Base-by-base conservation (phyloP, 352 stramenopile species). In the Phytophthora nicotianae region DNA sequence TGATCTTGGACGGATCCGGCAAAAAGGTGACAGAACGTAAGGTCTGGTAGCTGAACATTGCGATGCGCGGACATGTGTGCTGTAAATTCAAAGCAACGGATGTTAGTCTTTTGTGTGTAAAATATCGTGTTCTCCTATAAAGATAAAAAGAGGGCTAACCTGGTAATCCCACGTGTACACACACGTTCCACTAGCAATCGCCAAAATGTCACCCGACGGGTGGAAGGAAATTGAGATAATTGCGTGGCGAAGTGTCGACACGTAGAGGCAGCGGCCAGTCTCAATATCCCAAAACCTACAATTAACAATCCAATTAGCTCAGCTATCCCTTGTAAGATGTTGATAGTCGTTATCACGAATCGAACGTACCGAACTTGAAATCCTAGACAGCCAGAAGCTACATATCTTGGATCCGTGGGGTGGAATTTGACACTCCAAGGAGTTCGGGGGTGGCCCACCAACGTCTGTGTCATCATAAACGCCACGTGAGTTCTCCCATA, bases 401-500 rank as follows among this genome's bases (percentile, higher is more conserved):
- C 80, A 65, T 99, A 96, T 17, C 90, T 80, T 13, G 89, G 81
- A 62, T 99, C 79, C 11, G 74, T 95, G 4, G 97, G 97, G 70
- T 99, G 97, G 65, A 98, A 99, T 71, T 99, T 99, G 57, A 99
- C 97, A 42, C 97, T 99, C 97, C 97, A 99, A 1, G 97, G 87
- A 24, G 89, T 96, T 45, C 87, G 84, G 8, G 84, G 87, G 37
- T 96, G 89, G 8, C 87, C 86, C 2, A 93, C 86, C 14, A 96
- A 70, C 5, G 87, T 93, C 85, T 96, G 63, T n/a, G 68, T 13
- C 10, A 21, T 38, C 26, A 37, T 7, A 29, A 13, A 23, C 2
- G 23, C 19, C 14, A 10, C 45, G 45, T 50, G 23, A 35, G 11
- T 35, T 27, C 19, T 32, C 45, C 17, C 20, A 50, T 54, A 54